phyloP scores from a whole-genome alignment of 1,284 basidiomycete species.

The Inonotus obliquus region DNA sequence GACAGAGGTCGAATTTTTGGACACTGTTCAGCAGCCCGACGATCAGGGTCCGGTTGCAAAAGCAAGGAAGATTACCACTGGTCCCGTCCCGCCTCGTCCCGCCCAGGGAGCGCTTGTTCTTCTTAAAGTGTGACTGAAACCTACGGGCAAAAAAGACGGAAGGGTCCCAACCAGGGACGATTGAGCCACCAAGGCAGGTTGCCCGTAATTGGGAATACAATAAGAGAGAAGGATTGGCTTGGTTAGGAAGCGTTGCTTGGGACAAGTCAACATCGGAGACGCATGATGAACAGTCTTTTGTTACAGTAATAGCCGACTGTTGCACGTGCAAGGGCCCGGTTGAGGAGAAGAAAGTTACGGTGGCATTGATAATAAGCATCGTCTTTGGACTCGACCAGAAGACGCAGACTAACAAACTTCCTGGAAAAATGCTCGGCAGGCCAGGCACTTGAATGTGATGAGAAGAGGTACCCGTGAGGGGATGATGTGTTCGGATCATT shows the following conservation, averaged over 20 bases:
- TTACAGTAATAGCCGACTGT: background rate
- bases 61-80: background rate
- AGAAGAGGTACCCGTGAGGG: background rate
- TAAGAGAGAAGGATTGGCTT: background rate
- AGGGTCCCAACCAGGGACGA: background rate
- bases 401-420: background rate
- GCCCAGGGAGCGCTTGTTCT: background rate
- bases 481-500: background rate
- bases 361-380: background rate
- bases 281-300: background rate
- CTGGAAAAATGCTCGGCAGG: background rate
- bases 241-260: background rate
- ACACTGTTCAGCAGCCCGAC: background rate
- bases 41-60: background rate
- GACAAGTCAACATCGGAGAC: background rate
- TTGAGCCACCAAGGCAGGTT: background rate
- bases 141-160: background rate
- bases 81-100: background rate
- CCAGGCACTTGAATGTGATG: background rate
- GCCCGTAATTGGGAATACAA: background rate
- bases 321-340: background rate
- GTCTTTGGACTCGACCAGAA: background rate
- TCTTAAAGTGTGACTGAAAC: background rate
- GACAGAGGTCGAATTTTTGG: background rate
- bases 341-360: background rate